Conservation (phyloP, 108 stramenopile genomes). For the Discostella pseudostelligera region DNA sequence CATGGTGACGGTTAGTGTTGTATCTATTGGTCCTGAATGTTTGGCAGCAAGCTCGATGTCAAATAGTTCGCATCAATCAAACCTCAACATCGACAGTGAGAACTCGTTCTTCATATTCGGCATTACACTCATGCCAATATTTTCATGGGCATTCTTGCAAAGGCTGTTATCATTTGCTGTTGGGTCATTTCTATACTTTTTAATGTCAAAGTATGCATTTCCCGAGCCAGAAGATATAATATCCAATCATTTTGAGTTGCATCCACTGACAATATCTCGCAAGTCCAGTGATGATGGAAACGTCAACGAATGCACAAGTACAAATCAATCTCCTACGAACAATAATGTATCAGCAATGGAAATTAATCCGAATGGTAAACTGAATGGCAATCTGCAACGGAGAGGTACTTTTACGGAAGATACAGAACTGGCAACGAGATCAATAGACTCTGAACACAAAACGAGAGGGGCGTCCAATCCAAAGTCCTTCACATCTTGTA, state of each 20-base stretch:
- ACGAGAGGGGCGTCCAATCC: constrained; percentile 16
- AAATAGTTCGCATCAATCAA: constrained; percentile 7
- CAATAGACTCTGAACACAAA: constrained; percentile 11
- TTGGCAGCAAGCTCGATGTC: constrained; percentile 38
- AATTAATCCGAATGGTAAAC: constrained; percentile 1
- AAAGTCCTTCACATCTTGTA: constrained; percentile 10
- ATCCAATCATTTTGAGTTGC: constrained; percentile 27
- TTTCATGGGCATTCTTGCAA: constrained; percentile 32
- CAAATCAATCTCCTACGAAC: constrained; percentile 12
- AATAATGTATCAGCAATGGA: constrained; percentile 2
- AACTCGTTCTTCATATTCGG: constrained; percentile 45
- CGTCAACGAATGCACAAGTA: constrained; percentile 4
- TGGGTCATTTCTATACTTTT: constrained; percentile 32
- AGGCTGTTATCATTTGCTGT: constrained; percentile 38
- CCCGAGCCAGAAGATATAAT: constrained; percentile 71
- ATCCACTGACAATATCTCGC: neutral
- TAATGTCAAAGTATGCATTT: constrained; percentile 53
- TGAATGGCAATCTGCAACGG: constrained; percentile 16
- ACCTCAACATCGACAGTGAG: constrained; percentile 11
- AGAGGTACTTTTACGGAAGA: constrained; percentile 22
- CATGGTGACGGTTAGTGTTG: constrained; percentile 41
- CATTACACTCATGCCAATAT: constrained; percentile 43
- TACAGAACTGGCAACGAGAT: constrained; percentile 13
- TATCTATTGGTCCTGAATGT: constrained; percentile 35
- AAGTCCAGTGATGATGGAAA: constrained; percentile 27